Evolutionary conservation across 2,329 filamentous ascomycete species (phyloP).

Genomic region (Magnaporthiopsis incrustans): DNA sequence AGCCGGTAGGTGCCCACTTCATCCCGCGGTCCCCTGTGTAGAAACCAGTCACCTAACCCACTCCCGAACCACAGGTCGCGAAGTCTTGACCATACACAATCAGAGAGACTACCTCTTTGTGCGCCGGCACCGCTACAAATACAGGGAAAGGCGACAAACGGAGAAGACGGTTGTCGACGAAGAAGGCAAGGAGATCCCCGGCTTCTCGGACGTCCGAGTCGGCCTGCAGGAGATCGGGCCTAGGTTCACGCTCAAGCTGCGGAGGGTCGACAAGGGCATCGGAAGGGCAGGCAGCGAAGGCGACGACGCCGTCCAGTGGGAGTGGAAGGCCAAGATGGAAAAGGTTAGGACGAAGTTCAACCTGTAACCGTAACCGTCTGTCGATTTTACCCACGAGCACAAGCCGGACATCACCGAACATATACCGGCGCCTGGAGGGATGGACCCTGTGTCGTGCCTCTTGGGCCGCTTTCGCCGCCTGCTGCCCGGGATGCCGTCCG

Average conservation of each 20-base stretch:
- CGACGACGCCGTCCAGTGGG: slow-evolving; percentile 77
- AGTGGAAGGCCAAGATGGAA: slow-evolving; percentile 95
- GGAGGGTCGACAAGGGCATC: slow-evolving; percentile 86
- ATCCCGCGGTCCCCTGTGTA: not conserved
- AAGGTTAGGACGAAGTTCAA: slow-evolving; percentile 92
- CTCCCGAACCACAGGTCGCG: slow-evolving; percentile 54
- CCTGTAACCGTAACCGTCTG: slow-evolving; percentile 42
- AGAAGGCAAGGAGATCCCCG: slow-evolving; percentile 76
- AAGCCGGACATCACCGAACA: too few species aligned
- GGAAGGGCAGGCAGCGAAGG: slow-evolving; percentile 58
- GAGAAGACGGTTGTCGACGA: slow-evolving; percentile 80
- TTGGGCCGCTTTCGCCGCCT: too few species aligned
- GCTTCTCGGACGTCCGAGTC: slow-evolving; percentile 76
- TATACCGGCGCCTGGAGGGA: too few species aligned
- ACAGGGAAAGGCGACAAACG: slow-evolving; percentile 76
- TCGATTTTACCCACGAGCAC: not conserved
- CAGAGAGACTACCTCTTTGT: slow-evolving; percentile 96
- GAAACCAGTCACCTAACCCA: not conserved
- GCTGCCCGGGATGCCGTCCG: too few species aligned
- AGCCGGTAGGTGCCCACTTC: slow-evolving; percentile 40
- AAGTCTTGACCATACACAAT: slow-evolving; percentile 89
- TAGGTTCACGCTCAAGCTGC: slow-evolving; percentile 65
- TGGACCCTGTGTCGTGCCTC: not conserved
- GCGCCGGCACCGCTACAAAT: slow-evolving; percentile 81
- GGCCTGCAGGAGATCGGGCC: slow-evolving; percentile 89